These are phyloP conservation scores for Rhizopus sp. DNA, from an alignment of 371 early-diverging fungal species.

Conservation along the genomic window DNA sequence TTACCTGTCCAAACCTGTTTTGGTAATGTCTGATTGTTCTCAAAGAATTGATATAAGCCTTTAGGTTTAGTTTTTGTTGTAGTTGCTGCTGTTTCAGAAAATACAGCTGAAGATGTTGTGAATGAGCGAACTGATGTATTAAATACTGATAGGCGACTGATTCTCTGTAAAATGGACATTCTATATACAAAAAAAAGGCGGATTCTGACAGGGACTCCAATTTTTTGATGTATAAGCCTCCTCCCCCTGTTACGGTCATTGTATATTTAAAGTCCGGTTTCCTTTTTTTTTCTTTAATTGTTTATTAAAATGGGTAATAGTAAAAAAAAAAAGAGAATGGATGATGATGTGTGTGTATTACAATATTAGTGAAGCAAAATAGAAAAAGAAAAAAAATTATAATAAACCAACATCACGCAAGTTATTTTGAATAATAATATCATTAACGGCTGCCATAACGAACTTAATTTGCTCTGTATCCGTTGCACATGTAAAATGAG, in stretches of 20 bases:
- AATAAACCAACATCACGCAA: slow-evolving; percentile 86
- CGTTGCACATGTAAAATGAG: slow-evolving; percentile 96
- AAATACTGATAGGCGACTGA: slow-evolving; percentile 16
- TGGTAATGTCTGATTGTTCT: slow-evolving; percentile 72
- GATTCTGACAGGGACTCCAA: neutral
- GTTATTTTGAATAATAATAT: slow-evolving; percentile 92
- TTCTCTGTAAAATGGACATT: slow-evolving; percentile 30
- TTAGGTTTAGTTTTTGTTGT: slow-evolving; percentile 17
- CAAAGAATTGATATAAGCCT: slow-evolving; percentile 92
- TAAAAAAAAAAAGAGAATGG: too few species aligned
- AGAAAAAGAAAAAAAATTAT: slow-evolving; percentile 42
- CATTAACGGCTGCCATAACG: slow-evolving; percentile 95
- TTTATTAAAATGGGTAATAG: too few species aligned
- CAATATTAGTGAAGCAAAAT: neutral
- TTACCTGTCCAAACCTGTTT: slow-evolving; percentile 68
- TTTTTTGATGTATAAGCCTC: neutral
- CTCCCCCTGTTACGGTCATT: neutral
- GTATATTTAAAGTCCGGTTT: too few species aligned
- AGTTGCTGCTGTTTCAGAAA: slow-evolving; percentile 14
- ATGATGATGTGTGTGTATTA: too few species aligned
- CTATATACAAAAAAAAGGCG: slow-evolving; percentile 3
- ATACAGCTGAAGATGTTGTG: slow-evolving; percentile 28
- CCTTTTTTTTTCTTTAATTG: too few species aligned
- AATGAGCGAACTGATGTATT: slow-evolving; percentile 22
- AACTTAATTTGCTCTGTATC: slow-evolving; percentile 96